Conservation (phyloP, 331 rosid genomes). For the Prunus yedoensis region DNA sequence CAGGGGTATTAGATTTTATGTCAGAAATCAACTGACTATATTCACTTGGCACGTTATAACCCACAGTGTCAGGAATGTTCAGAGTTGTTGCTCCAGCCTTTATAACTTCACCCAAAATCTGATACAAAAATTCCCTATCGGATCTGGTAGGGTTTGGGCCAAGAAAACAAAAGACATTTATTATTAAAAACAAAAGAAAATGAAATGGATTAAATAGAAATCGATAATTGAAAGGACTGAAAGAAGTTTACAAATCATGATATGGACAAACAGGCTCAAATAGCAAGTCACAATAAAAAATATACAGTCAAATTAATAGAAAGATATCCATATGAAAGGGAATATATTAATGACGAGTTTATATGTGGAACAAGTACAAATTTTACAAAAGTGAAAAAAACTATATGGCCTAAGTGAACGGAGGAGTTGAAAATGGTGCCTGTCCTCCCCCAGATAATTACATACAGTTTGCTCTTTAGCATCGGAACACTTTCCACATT, state of each 20-base stretch:
- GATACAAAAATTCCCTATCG: constrained; percentile 78
- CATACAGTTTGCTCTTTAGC: too few relatives aligned
- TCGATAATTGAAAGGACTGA: not conserved
- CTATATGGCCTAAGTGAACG: too few relatives aligned
- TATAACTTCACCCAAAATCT: constrained; percentile 87
- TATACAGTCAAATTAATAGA: too few relatives aligned
- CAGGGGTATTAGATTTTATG: constrained; percentile 84
- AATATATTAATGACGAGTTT: too few relatives aligned
- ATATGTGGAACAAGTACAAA: too few relatives aligned
- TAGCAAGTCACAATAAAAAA: not conserved
- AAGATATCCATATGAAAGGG: too few relatives aligned
- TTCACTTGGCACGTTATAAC: constrained; percentile 67
- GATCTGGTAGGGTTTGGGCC: constrained; percentile 48
- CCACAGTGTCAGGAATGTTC: constrained; percentile 96
- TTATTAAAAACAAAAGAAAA: not conserved
- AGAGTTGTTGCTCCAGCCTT: constrained; percentile 96
- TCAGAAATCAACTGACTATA: constrained; percentile 81
- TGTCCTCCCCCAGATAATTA: too few relatives aligned
- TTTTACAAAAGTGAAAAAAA: too few relatives aligned
- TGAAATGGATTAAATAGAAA: not conserved
- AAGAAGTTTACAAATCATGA: not conserved
- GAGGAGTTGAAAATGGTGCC: not conserved
- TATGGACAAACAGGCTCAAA: not conserved
- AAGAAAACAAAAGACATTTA: not conserved
- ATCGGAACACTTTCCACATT: too few relatives aligned